These are phyloP conservation scores for Pistacia vera DNA, from an alignment of 345 rosid genomes.

Conservation along the genomic window DNA sequence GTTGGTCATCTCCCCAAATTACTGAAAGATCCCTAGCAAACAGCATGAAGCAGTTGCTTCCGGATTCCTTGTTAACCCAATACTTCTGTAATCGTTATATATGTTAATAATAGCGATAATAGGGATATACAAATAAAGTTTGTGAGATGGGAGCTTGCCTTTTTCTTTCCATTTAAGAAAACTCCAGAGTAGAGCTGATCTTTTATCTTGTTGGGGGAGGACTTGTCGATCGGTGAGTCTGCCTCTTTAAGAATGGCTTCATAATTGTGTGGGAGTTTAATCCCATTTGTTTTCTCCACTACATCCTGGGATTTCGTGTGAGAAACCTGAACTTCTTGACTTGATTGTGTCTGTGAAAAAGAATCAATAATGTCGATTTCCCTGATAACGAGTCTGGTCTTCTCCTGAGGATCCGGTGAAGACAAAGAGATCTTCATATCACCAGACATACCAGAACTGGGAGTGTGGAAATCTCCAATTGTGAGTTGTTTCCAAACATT, in stretches of 20 bases:
- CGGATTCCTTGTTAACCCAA: constrained; percentile 52
- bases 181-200: constrained; percentile 44
- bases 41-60: constrained; percentile 61
- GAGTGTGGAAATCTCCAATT: too few relatives aligned
- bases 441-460: too few relatives aligned
- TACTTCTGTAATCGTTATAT: constrained; percentile 32
- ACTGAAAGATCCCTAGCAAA: constrained; percentile 56
- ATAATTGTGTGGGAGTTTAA: constrained; percentile 45
- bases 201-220: constrained; percentile 30
- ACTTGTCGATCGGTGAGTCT: constrained; percentile 32
- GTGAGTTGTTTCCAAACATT: too few relatives aligned
- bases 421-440: too few relatives aligned
- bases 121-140: neutral
- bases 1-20: constrained; percentile 56
- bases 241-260: constrained; percentile 52
- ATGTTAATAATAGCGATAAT: neutral
- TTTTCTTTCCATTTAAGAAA: constrained; percentile 41
- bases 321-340: neutral
- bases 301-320: neutral
- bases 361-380: neutral
- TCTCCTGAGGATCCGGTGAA: too few relatives aligned
- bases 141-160: constrained; percentile 30
- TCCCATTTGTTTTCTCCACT: neutral
- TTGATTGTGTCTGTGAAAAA: constrained; percentile 22
- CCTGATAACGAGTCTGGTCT: too few relatives aligned